Conservation (phyloP, 2,329 filamentous ascomycete species). For the Graphiopsis chlorocephala region DNA sequence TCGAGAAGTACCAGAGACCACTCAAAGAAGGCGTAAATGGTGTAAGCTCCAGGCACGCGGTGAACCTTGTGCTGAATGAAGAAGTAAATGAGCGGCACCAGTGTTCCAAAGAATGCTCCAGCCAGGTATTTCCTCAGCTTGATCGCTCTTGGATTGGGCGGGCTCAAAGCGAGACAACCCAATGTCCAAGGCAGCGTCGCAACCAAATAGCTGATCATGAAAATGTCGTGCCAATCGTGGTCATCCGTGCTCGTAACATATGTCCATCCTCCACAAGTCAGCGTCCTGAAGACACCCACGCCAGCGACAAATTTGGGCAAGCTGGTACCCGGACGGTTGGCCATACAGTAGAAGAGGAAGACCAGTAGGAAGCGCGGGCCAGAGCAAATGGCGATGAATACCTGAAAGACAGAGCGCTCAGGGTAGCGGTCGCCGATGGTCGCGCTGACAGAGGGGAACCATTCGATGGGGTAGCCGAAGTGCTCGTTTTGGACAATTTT, state of each 20-base stretch:
- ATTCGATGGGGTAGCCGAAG: slow-evolving; percentile 59
- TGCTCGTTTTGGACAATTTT: slow-evolving; percentile 95
- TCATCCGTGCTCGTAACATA: slow-evolving; percentile 98
- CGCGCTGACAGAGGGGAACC: slow-evolving; percentile 50
- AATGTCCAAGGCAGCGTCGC: slow-evolving; percentile 93
- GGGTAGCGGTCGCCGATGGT: slow-evolving; percentile 98
- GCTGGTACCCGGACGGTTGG: slow-evolving; percentile 65
- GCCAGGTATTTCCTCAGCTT: slow-evolving; percentile 87
- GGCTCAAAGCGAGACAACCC: slow-evolving; percentile 84
- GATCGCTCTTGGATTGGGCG: slow-evolving; percentile 75
- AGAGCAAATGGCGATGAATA: slow-evolving; percentile 96
- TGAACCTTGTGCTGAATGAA: slow-evolving; percentile 99
- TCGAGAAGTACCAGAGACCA: slow-evolving; percentile 94
- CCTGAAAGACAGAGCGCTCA: slow-evolving; percentile 92
- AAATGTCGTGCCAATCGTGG: slow-evolving; percentile 97
- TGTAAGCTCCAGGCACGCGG: slow-evolving; percentile 90
- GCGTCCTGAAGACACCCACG: slow-evolving; percentile 79
- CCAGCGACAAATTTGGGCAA: slow-evolving; percentile 79
- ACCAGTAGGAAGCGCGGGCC: slow-evolving; percentile 91
- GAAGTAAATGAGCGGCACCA: slow-evolving; percentile 89
- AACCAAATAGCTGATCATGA: slow-evolving; percentile 98
- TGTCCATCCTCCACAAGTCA: slow-evolving; percentile 97
- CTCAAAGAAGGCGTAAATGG: slow-evolving; percentile 95
- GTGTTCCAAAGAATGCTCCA: slow-evolving; percentile 80
- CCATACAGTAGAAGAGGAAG: slow-evolving; percentile 87